Conservation (phyloP, 495 filamentous ascomycete genomes). For the Tuber umbilicatum region DNA sequence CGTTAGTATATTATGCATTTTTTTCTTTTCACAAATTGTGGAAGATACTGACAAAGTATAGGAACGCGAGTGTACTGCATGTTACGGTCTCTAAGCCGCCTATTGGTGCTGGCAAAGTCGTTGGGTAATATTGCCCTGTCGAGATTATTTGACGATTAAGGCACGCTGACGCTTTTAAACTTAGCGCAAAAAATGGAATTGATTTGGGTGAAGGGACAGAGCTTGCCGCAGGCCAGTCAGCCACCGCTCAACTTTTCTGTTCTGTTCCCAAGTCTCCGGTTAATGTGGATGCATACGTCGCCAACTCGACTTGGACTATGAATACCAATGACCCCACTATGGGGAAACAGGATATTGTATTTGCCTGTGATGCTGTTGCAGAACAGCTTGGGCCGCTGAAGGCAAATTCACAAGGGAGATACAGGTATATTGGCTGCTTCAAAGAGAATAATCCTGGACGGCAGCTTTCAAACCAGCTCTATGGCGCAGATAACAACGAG, state of each 20-base stretch:
- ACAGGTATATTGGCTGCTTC: conserved; percentile 46
- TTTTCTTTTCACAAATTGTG: background rate
- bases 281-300: conserved; percentile 45
- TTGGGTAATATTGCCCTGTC: conserved; percentile 13
- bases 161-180: background rate
- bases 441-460: conserved; percentile 45
- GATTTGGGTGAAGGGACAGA: conserved; percentile 50
- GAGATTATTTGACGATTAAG: background rate
- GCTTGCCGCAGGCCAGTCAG: conserved; percentile 45
- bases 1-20: background rate
- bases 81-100: conserved; percentile 51
- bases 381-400: conserved; percentile 44
- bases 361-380: conserved; percentile 44
- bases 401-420: conserved; percentile 41
- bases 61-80: conserved; percentile 38
- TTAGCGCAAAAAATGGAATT: conserved; percentile 43
- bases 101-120: conserved; percentile 44
- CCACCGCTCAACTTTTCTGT: conserved; percentile 46
- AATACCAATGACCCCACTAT: conserved; percentile 47
- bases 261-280: conserved; percentile 48
- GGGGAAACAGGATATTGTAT: conserved; percentile 44
- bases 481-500: conserved; percentile 38
- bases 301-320: conserved; percentile 46
- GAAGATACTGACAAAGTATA: background rate
- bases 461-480: conserved; percentile 44